Conservation (phyloP, 2,329 filamentous ascomycete genomes). For the Talaromyces sp. region DNA sequence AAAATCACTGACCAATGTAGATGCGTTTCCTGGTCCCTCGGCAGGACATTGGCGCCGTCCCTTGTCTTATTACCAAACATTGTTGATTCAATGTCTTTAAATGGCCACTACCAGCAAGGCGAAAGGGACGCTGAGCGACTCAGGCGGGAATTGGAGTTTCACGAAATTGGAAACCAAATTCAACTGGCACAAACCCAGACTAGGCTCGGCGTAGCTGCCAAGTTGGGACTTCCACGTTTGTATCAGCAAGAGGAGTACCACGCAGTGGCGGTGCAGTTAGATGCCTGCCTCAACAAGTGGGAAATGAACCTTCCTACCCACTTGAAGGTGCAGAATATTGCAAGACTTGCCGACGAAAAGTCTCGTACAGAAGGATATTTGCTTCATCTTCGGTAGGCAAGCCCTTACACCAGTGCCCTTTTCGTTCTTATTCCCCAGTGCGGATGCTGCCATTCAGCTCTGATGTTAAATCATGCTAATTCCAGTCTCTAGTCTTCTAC, state of each 20-base stretch:
- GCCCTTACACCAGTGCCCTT: neutral
- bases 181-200: conserved; percentile 16
- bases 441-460: neutral
- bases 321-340: conserved; percentile 9
- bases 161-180: conserved; percentile 18
- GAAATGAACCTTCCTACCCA: conserved; percentile 12
- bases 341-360: conserved; percentile 4
- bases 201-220: conserved; percentile 11
- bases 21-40: conserved; percentile 18
- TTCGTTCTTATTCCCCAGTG: no score
- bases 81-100: neutral
- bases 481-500: conserved; percentile 10
- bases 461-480: neutral
- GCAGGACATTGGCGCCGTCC: conserved; percentile 12
- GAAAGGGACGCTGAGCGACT: neutral
- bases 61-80: conserved; percentile 7
- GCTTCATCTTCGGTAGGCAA: conserved; percentile 14
- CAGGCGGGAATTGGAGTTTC: conserved; percentile 7
- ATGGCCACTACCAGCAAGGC: neutral
- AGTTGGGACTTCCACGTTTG: conserved; percentile 8
- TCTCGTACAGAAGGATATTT: conserved; percentile 12
- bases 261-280: conserved; percentile 12
- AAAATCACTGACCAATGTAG: conserved; percentile 4
- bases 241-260: conserved; percentile 16
- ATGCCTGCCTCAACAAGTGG: conserved; percentile 15